Percentiles rank a stretch among this genome's conserved stretches.
Evolutionary conservation across 2,329 filamentous ascomycete genomes (phyloP).

Genomic region (Ceratocystis diversiconidia): DNA sequence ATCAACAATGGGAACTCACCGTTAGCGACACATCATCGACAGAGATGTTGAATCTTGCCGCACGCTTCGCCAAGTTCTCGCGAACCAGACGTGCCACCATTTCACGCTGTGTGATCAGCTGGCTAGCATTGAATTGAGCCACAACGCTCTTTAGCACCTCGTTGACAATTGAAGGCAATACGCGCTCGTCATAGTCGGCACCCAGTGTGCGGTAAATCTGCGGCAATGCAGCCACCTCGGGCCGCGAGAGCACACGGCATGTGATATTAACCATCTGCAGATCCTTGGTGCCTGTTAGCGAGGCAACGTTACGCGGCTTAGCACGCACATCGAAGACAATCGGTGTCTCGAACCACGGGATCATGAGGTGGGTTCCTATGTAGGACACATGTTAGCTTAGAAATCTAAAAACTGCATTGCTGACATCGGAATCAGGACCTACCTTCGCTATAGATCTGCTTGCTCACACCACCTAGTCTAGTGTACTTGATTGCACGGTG

Average conservation of each 20-base stretch:
- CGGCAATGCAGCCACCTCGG: conserved; percentile 73
- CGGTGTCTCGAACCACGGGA: conserved; percentile 96
- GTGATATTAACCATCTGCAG: conserved; percentile 99
- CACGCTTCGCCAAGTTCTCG: conserved; percentile 81
- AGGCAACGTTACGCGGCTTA: conserved; percentile 91
- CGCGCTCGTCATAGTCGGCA: conserved; percentile 90
- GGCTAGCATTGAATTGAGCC: conserved; percentile 95
- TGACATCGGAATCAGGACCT: conserved; percentile 20
- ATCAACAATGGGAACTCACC: conserved; percentile 36
- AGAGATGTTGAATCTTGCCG: conserved; percentile 92
- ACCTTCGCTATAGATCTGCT: conserved; percentile 96
- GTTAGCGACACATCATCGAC: conserved; percentile 95
- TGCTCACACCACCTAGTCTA: conserved; percentile 78
- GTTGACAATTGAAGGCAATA: conserved; percentile 94
- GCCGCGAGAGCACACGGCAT: conserved; percentile 92
- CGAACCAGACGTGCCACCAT: conserved; percentile 83
- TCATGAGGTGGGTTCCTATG: conserved; percentile 77
- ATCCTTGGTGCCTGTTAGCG: conserved; percentile 95
- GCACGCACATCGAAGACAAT: conserved; percentile 96
- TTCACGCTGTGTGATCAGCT: conserved; percentile 97
- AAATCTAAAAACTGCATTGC: neutral
- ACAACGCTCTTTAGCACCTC: conserved; percentile 98
- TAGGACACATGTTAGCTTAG: conserved; percentile 17
- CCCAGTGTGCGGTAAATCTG: conserved; percentile 96
- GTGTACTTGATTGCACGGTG: conserved; percentile 98